Conservation (phyloP, 257 asterid species). For the Solanum lycopersicoides region DNA sequence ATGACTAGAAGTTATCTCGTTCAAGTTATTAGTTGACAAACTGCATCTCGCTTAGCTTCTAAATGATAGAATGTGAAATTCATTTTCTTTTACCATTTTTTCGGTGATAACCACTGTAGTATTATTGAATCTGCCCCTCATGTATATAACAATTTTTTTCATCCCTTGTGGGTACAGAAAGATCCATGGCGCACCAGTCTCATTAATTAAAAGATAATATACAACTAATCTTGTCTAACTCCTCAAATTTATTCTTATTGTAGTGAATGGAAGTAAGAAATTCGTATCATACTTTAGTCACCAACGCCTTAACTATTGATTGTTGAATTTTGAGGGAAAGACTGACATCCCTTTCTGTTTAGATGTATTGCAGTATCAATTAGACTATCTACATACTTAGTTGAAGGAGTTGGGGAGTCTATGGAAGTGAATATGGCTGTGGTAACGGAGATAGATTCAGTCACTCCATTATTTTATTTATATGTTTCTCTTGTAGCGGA, state of each 20-base stretch:
- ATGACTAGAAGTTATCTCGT: neutral
- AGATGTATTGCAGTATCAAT: neutral
- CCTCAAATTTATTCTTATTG: neutral
- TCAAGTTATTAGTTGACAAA: neutral
- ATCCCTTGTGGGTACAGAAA: no score
- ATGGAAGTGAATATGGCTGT: no score
- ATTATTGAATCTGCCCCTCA: constrained; percentile 45
- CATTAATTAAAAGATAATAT: neutral
- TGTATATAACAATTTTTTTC: constrained; percentile 35
- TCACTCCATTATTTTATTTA: no score
- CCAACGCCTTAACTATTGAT: neutral
- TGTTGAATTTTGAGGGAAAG: neutral
- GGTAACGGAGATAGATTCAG: no score
- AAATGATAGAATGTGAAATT: neutral
- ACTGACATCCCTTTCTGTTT: neutral
- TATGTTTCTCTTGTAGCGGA: no score
- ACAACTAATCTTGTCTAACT: neutral
- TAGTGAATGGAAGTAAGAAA: neutral
- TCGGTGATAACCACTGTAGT: constrained; percentile 47
- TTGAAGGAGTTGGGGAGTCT: neutral
- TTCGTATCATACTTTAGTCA: neutral
- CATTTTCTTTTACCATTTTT: constrained; percentile 25
- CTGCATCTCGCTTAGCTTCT: neutral
- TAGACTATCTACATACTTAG: neutral
- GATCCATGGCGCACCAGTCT: no score